A percentile compares a stretch with the other conserved stretches of the same genome.
Evolutionary conservation across 805 yeast species (phyloP).

Genomic region (Candida hungchunana): DNA sequence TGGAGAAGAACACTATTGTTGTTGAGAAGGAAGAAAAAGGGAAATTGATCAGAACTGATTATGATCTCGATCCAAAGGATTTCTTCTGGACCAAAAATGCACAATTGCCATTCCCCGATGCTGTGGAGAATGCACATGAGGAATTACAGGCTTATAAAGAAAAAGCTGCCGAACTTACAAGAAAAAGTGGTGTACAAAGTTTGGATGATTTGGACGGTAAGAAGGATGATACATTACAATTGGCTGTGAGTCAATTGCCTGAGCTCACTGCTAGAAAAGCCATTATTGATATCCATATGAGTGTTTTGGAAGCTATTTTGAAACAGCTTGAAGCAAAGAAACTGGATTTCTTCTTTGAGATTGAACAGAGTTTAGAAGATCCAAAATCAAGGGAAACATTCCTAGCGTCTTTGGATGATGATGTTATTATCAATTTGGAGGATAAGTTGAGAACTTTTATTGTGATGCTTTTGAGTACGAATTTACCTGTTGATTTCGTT

Average conservation of each 20-base stretch:
- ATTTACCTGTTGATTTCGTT: slow-evolving; percentile 46
- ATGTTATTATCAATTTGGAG: slow-evolving; percentile 54
- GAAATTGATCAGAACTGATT: slow-evolving; percentile 46
- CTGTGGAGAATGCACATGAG: slow-evolving; percentile 92
- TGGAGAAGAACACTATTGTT: slow-evolving; percentile 78
- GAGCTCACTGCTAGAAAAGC: slow-evolving; percentile 85
- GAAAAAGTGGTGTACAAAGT: slow-evolving; percentile 63
- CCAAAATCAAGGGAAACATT: slow-evolving; percentile 51
- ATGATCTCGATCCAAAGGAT: slow-evolving; percentile 90
- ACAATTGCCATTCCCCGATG: slow-evolving; percentile 93
- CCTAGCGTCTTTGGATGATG: slow-evolving; percentile 49
- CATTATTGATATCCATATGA: slow-evolving; percentile 95
- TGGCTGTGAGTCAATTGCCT: slow-evolving; percentile 89
- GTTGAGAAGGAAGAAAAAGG: slow-evolving; percentile 41
- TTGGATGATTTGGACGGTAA: slow-evolving; percentile 68
- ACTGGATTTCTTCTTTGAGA: slow-evolving; percentile 87
- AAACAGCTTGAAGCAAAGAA: slow-evolving; percentile 82
- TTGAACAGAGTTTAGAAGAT: slow-evolving; percentile 78
- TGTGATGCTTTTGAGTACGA: slow-evolving; percentile 59
- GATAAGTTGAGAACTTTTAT: slow-evolving; percentile 90
- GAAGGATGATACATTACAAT: slow-evolving; percentile 56
- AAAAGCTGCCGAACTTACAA: slow-evolving; percentile 84
- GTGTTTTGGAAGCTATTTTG: slow-evolving; percentile 78
- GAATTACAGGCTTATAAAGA: slow-evolving; percentile 78
- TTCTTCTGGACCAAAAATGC: slow-evolving; percentile 87